A percentile compares a stretch with the other conserved stretches of the same genome.
Conservation (phyloP, 768 basidiomycete species). For the Lentinula raphanica region DNA sequence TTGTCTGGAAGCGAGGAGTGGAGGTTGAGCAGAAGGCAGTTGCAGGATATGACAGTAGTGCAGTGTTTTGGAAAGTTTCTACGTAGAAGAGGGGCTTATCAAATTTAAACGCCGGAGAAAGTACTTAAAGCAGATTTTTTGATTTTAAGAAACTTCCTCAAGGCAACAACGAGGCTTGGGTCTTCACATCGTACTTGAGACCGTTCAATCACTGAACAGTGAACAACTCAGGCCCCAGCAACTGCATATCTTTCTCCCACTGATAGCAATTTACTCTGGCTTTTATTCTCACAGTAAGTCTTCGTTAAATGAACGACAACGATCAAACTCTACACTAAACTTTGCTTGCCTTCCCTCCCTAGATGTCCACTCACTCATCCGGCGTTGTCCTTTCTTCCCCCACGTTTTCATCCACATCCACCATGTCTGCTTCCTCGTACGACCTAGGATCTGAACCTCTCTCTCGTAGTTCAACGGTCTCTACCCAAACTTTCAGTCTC, state of each 20-base stretch:
- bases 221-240: conserved; percentile 19
- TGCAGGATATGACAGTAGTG: conserved; percentile 58
- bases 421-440: conserved; percentile 21
- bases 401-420: conserved; percentile 17
- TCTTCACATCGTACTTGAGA: conserved; percentile 4
- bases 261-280: neutral
- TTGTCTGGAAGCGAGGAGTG: conserved; percentile 53
- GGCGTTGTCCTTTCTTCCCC: conserved; percentile 12
- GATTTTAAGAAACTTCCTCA: neutral
- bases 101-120: neutral
- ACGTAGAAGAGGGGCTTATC: neutral
- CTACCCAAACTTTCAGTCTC: conserved; percentile 12
- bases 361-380: conserved; percentile 2
- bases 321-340: neutral
- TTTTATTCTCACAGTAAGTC: conserved; percentile 17
- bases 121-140: neutral
- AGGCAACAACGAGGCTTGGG: conserved; percentile 3
- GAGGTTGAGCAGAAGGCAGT: conserved; percentile 61
- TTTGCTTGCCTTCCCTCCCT: neutral
- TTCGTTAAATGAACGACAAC: neutral
- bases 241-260: conserved; percentile 8
- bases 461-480: conserved; percentile 16
- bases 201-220: too few species aligned
- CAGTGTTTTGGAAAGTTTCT: conserved; percentile 66
- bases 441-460: conserved; percentile 15